phyloP scores from a whole-genome alignment of 768 basidiomycete genomes.

The Dacryopinax primogenitus region DNA sequence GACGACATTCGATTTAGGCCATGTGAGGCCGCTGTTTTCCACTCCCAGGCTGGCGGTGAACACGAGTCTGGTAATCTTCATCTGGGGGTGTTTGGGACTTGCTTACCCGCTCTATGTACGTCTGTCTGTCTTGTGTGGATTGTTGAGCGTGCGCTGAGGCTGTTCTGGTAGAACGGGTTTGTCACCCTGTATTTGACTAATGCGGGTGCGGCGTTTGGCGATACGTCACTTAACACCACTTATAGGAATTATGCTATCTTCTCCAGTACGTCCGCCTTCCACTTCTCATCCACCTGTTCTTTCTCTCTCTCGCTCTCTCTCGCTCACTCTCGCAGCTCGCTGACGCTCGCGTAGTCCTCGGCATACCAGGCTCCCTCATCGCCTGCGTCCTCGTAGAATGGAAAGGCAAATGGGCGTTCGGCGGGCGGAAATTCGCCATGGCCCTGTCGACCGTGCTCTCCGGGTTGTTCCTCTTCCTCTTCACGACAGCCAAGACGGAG shows the following conservation, averaged over 20 bases:
- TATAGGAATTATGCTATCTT: constrained; percentile 36
- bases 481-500: constrained; percentile 36
- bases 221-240: constrained; percentile 1
- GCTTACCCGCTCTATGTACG: constrained; percentile 39
- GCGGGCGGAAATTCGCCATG: constrained; percentile 39
- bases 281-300: no score
- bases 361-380: constrained; percentile 38
- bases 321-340: not conserved
- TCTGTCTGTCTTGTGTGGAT: not conserved
- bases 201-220: not conserved
- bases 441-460: constrained; percentile 35
- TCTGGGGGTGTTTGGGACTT: constrained; percentile 45
- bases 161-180: not conserved
- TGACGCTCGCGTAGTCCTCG: constrained; percentile 22
- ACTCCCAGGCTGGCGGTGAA: constrained; percentile 35
- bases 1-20: constrained; percentile 17
- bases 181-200: not conserved
- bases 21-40: constrained; percentile 39
- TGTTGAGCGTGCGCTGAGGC: not conserved
- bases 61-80: constrained; percentile 36
- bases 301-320: no score
- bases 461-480: constrained; percentile 39
- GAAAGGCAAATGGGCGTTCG: constrained; percentile 29
- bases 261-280: constrained; percentile 22
- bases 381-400: constrained; percentile 37